Evolutionary conservation across 2,329 filamentous ascomycete species (phyloP), one percentile per base, ranked within the genome.

Genomic region (Sclerotinia spermophila): DNA sequence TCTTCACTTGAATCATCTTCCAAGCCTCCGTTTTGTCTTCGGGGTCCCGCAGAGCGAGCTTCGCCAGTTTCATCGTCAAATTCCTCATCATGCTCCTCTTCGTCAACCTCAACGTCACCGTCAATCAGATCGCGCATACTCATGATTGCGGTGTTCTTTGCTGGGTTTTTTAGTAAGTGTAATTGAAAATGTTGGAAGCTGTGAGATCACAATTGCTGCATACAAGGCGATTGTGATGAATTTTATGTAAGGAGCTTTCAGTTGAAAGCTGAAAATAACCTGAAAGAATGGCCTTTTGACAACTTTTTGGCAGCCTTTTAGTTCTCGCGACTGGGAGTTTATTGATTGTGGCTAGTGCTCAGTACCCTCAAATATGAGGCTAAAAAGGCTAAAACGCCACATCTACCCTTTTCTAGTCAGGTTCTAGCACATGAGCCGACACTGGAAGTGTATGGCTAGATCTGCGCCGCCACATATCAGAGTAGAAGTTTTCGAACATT

Each of bases 1-100:
- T 97, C 94, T 76, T 97, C 94, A 77, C 92, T 96, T 0, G 93
- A 97, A 81, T 97, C 94, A 77, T 95, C 90, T 61, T 82, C 81
- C 72, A 82, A 80, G 76, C 79, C 74, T 72, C 79, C 77, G 72
- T 76, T 73, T 72, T 76, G 75, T 71, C 84, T 80, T 78, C 84
- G 83, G 67, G 53, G 44, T 24, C 42, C 27, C 24, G 35, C 68
- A 19, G 81, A 75, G 60, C 82, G 83, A 61, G 83, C 81, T 76
- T 91, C 86, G 67, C 89, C 91, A 38, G 86, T 89, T 73, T 93
- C 92, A 75, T 94, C 93, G 76, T 93, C 91, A 73, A 91, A 91
- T 15, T 91, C 93, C 77, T 92, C 93, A 73, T 96, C 93, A 68
- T 95, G 92, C 73, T 89, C 87, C 75, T 95, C 92, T 71, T 96